Percentiles rank a stretch among this genome's conserved stretches.
These are phyloP conservation scores for Lobulomyces angularis DNA, from an alignment of 192 early-diverging fungal species.

Conservation along the genomic window DNA sequence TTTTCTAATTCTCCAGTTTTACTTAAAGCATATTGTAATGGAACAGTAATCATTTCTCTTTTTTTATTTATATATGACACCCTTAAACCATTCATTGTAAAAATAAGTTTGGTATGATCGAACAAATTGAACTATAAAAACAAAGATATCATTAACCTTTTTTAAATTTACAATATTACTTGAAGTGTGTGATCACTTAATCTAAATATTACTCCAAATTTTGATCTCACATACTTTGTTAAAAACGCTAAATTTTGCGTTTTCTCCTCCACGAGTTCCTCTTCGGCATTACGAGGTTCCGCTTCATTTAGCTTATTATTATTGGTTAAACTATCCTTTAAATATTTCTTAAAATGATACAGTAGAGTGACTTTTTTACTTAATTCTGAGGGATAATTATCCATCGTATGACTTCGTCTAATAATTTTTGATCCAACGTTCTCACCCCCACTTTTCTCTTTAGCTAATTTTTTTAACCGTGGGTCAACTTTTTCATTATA, in stretches of 20 bases:
- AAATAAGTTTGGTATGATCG: slow-evolving; percentile 59
- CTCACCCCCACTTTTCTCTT: no score
- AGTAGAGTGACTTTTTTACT: slow-evolving; percentile 51
- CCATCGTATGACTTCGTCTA: slow-evolving; percentile 19
- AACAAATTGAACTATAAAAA: slow-evolving; percentile 50
- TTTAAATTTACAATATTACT: slow-evolving; percentile 19
- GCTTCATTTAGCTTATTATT: background rate
- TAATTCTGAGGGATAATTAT: slow-evolving; percentile 31
- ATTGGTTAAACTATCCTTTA: slow-evolving; percentile 38
- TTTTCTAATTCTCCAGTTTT: no score
- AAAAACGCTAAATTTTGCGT: slow-evolving; percentile 31
- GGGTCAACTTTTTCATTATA: slow-evolving; percentile 14
- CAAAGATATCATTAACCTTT: slow-evolving; percentile 8
- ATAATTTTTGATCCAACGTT: no score
- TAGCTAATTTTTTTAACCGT: slow-evolving; percentile 3
- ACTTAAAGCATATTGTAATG: no score
- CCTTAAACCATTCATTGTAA: slow-evolving; percentile 36
- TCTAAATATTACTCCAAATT: slow-evolving; percentile 51
- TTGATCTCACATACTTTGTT: slow-evolving; percentile 55
- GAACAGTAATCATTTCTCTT: no score
- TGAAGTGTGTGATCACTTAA: slow-evolving; percentile 57
- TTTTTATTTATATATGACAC: slow-evolving; percentile 49
- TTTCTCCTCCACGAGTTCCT: slow-evolving; percentile 4
- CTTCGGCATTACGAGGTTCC: background rate
- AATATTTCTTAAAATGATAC: slow-evolving; percentile 45